These are phyloP conservation scores for Rhizopus delemar DNA, from an alignment of 371 early-diverging fungal species.

Conservation along the genomic window DNA sequence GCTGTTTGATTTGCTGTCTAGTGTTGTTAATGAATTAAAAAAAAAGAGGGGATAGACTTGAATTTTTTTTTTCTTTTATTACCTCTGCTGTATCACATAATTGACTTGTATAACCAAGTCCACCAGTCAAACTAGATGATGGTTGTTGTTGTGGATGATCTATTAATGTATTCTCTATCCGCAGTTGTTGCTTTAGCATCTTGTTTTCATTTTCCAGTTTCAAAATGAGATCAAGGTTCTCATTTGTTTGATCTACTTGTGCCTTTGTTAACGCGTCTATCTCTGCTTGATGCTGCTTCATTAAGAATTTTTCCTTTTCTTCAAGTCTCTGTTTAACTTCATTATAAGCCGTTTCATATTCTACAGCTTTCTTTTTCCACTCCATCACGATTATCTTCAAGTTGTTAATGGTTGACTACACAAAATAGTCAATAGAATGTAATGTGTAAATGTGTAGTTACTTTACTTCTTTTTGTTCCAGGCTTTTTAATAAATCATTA, in stretches of 20 bases:
- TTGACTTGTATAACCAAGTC: conserved; percentile 11
- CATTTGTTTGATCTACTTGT: conserved; percentile 22
- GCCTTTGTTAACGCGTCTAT: conserved; percentile 18
- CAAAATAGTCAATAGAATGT: no score
- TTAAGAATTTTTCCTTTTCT: conserved; percentile 21
- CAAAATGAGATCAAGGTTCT: conserved; percentile 17
- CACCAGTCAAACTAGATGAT: not conserved
- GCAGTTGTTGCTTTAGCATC: conserved; percentile 6
- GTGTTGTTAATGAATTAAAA: not conserved
- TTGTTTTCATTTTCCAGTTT: conserved; percentile 20
- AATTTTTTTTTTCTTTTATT: conserved; percentile 4
- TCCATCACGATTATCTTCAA: conserved; percentile 22
- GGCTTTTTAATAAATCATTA: no score
- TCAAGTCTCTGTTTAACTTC: conserved; percentile 2
- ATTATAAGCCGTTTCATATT: conserved; percentile 17
- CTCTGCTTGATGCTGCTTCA: conserved; percentile 24
- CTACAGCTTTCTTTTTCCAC: conserved; percentile 26
- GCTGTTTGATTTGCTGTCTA: conserved; percentile 23
- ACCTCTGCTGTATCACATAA: conserved; percentile 26
- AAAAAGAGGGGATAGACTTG: no score
- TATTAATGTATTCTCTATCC: not conserved
- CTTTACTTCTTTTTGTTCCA: no score
- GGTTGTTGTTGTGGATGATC: conserved; percentile 1
- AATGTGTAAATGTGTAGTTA: no score
- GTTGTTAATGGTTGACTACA: conserved; percentile 9